A percentile compares a stretch with the other conserved stretches of the same genome.
Conservation (phyloP, 805 yeast species). For the Candida berthetii region DNA sequence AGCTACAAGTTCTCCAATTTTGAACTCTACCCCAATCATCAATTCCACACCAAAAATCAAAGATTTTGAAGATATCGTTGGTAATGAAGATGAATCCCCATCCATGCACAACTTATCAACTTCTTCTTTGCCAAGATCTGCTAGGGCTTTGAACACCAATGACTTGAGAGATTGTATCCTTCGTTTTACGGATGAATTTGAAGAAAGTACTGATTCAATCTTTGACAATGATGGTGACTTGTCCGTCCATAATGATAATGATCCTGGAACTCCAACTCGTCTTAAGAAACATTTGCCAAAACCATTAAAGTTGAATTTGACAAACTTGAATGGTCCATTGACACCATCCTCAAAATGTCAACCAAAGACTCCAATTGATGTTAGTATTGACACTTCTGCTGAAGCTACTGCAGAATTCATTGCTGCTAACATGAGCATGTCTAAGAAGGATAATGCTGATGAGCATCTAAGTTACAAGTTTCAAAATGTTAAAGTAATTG, state of each 20-base stretch:
- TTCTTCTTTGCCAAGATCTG: conserved; percentile 15
- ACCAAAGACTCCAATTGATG: conserved; percentile 23
- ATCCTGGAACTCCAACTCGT: conserved; percentile 41
- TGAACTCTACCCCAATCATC: conserved; percentile 1
- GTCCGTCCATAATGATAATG: conserved; percentile 8
- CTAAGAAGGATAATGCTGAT: conserved; percentile 18
- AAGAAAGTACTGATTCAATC: conserved; percentile 24
- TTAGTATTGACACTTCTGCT: conserved; percentile 12
- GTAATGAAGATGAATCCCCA: conserved; percentile 8
- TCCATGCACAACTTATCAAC: conserved; percentile 7
- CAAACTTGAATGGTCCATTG: conserved; percentile 13
- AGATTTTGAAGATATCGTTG: conserved; percentile 9
- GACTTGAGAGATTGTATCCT: conserved; percentile 34
- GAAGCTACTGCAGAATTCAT: conserved; percentile 11
- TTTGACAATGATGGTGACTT: conserved; percentile 15
- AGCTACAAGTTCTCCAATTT: conserved; percentile 16
- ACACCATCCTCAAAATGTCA: conserved; percentile 16
- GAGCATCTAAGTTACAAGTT: conserved; percentile 42
- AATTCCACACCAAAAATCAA: not conserved
- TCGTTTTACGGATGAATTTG: conserved; percentile 34
- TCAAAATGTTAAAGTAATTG: conserved; percentile 62
- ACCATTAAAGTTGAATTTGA: conserved; percentile 8
- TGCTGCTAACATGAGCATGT: conserved; percentile 18
- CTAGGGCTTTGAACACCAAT: conserved; percentile 27
- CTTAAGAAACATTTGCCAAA: conserved; percentile 15